A percentile compares a stretch with the other conserved stretches of the same genome.
Evolutionary conservation across 2,329 filamentous ascomycete genomes (phyloP).

Genomic region (Neoascochyta sp.): DNA sequence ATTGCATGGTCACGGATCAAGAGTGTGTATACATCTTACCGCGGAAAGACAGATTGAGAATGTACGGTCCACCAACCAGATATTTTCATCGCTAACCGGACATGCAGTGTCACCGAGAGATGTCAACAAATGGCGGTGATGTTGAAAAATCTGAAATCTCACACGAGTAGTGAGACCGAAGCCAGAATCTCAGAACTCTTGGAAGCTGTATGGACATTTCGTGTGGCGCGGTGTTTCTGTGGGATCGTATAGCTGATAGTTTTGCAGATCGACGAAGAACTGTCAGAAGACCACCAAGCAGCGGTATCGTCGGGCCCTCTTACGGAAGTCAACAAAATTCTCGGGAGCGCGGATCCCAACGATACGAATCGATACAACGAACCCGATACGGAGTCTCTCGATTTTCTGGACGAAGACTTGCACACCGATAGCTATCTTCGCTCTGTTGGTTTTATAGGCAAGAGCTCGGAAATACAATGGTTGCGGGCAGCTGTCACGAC

Average conservation of each 20-base stretch:
- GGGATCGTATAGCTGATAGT: conserved; percentile 6
- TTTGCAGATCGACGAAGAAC: conserved; percentile 26
- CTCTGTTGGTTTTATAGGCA: conserved; percentile 35
- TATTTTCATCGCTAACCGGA: conserved; percentile 10
- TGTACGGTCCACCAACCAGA: conserved; percentile 15
- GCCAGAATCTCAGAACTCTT: conserved; percentile 22
- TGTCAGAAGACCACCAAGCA: conserved; percentile 15
- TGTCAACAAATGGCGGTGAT: conserved; percentile 27
- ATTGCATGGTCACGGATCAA: conserved; percentile 32
- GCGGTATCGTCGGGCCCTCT: conserved; percentile 15
- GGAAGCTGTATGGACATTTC: conserved; percentile 15
- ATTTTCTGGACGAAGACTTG: conserved; percentile 29
- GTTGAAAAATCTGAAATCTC: conserved; percentile 14
- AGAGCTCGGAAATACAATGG: conserved; percentile 34
- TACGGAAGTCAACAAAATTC: conserved; percentile 15
- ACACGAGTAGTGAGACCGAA: conserved; percentile 18
- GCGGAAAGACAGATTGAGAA: conserved; percentile 38
- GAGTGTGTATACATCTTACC: conserved; percentile 41
- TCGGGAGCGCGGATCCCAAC: conserved; percentile 7
- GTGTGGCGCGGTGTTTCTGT: neutral
- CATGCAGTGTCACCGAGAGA: conserved; percentile 27
- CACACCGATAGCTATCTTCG: conserved; percentile 20
- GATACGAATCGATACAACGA: conserved; percentile 10
- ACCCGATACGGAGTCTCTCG: conserved; percentile 16
- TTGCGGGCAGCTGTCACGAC: conserved; percentile 23